Base-by-base conservation (phyloP, 371 early-diverging fungal species). In the Circinella umbellata region DNA sequence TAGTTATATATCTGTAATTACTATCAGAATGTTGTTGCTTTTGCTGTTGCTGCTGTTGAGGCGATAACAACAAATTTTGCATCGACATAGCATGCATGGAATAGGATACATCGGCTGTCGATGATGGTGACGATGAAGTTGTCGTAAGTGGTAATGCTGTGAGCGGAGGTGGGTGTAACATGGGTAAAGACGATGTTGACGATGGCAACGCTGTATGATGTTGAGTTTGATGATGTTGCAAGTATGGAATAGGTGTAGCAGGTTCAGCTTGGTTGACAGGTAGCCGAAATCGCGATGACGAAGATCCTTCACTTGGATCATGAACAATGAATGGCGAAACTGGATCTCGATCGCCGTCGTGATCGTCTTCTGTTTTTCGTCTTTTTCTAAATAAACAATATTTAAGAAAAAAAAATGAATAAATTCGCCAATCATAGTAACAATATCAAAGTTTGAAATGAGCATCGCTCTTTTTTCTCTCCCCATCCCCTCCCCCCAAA, bases 71-170 rank as follows among this genome's bases (percentile, higher is more conserved):
- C 17, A 67, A 61, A 27, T 67, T 67, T 61, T 67, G 61, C 68
- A 67, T 67, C 15, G 68, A 67, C 68, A 67, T 67, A 47, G 54
- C 54, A 57, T 67, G 54, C 47, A 57, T 27, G 18, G 68, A 36
- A 15, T 36, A 47, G 13, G 49, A 37, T 35, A 13, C 48, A 20
- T 48, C 37, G 27, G 63, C 4, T 10, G 63, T 34, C 17, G 51
- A 38, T 35, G 51, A 37, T 0, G 57, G 27, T 34, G 57, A 11
- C 27, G 10, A 18, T 57, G 57, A 11, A 13, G 51, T 14, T 5
- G n/a, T 15, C 5, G 51, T 42, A 9, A 42, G 6, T 17, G 51
- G 51, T 15, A 15, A 8, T 51, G 51, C 11, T 11, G 11, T 51
- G 51, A 15, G 51, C 37, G 62, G 8, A 39, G 62, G 62, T 36